Evolutionary conservation across 2,329 filamentous ascomycete species (phyloP).

Genomic region (Tolypocladium ovalisporum): DNA sequence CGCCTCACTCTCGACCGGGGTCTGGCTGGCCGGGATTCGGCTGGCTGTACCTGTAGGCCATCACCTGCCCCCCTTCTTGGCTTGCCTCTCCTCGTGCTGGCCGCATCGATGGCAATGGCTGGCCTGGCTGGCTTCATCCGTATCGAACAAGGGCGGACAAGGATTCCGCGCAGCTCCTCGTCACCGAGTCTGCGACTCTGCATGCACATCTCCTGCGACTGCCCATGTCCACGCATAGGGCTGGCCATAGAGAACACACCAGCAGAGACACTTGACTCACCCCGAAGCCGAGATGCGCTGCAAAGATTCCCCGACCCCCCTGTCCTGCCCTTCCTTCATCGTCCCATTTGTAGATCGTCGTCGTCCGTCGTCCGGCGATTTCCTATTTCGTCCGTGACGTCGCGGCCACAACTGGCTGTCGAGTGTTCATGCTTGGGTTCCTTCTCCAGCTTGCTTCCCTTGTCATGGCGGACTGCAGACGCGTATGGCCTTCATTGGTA

Average conservation of each 20-base stretch:
- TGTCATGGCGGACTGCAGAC: neutral
- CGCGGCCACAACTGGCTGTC: neutral
- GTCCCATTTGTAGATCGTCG: neutral
- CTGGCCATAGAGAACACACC: neutral
- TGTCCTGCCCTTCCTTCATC: neutral
- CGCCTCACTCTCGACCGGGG: neutral
- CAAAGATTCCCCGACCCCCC: neutral
- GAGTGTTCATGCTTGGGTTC: neutral
- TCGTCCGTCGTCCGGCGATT: neutral
- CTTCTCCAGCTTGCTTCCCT: neutral
- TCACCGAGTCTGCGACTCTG: neutral
- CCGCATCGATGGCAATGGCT: neutral
- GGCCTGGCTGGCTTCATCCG: neutral
- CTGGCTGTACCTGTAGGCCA: neutral
- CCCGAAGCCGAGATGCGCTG: neutral
- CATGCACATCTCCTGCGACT: neutral
- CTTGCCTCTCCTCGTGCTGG: neutral
- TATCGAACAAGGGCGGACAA: neutral
- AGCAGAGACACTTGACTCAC: neutral
- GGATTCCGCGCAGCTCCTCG: neutral
- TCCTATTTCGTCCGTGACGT: constrained; percentile 2
- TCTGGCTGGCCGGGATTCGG: neutral
- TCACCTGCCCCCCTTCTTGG: neutral
- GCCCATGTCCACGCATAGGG: neutral
- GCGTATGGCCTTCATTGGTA: neutral